Evolutionary conservation across 768 basidiomycete genomes (phyloP).

Genomic region (Tephrocybe sp.): DNA sequence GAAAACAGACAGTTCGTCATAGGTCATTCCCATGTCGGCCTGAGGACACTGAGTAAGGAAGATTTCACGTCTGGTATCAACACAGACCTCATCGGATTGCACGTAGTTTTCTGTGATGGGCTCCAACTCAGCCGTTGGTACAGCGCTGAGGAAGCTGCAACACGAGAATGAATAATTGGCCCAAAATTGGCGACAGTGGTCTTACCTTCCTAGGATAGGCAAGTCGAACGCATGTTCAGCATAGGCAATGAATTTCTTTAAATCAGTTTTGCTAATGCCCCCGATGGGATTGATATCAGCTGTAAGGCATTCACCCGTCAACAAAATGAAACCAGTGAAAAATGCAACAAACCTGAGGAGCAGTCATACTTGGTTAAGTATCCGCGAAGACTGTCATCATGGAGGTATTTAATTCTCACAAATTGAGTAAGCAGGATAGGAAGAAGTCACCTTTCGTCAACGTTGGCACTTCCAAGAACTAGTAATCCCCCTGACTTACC

Average conservation of each 20-base stretch:
- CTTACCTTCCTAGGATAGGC: slow-evolving; percentile 75
- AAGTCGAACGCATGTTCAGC: slow-evolving; percentile 77
- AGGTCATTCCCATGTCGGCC: slow-evolving; percentile 99
- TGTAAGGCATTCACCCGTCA: too few species aligned
- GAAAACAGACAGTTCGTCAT: slow-evolving; percentile 92
- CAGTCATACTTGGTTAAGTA: slow-evolving; percentile 99
- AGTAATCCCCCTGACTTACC: slow-evolving; percentile 83
- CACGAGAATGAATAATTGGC: neutral
- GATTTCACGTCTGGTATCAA: neutral
- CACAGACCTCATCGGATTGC: slow-evolving; percentile 86
- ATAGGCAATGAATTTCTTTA: slow-evolving; percentile 93
- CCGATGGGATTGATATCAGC: slow-evolving; percentile 99
- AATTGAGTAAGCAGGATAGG: too few species aligned
- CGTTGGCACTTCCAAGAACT: slow-evolving; percentile 97
- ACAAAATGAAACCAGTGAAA: too few species aligned
- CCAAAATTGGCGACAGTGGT: slow-evolving; percentile 10
- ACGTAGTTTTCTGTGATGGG: slow-evolving; percentile 93
- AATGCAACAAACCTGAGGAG: slow-evolving; percentile 76
- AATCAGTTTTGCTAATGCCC: slow-evolving; percentile 94
- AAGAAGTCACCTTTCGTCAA: slow-evolving; percentile 80
- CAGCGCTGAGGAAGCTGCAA: slow-evolving; percentile 81
- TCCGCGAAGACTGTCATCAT: slow-evolving; percentile 70
- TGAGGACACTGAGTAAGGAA: slow-evolving; percentile 25
- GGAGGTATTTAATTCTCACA: neutral
- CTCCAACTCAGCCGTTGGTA: slow-evolving; percentile 95